Conservation (phyloP, 108 stramenopile species). For the Pseudonitzschia delicatissima region DNA sequence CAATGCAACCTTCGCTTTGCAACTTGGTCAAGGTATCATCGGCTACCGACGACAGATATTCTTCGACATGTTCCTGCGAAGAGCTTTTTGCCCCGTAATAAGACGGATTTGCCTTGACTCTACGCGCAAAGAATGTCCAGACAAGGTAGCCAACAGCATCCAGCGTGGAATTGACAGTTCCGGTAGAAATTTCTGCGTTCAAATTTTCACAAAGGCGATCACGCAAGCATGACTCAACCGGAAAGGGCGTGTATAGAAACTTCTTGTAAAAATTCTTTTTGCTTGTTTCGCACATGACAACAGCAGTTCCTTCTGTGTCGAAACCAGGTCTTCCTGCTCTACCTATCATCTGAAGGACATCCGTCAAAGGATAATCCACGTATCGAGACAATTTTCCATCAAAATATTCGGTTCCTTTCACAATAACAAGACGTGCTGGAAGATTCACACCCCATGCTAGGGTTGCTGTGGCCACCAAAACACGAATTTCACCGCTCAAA, state of each 20-base stretch:
- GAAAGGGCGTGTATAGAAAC: slow-evolving; percentile 98
- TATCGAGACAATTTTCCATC: slow-evolving; percentile 93
- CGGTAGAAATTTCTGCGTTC: slow-evolving; percentile 93
- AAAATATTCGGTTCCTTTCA: slow-evolving; percentile 98
- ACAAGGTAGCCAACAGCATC: slow-evolving; percentile 92
- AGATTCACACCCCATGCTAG: slow-evolving; percentile 92
- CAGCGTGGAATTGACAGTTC: slow-evolving; percentile 65
- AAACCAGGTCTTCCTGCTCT: slow-evolving; percentile 95
- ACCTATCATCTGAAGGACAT: slow-evolving; percentile 99
- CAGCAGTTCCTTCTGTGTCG: slow-evolving; percentile 89
- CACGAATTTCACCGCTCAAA: slow-evolving; percentile 87
- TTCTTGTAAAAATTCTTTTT: slow-evolving; percentile 98
- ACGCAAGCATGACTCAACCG: slow-evolving; percentile 94
- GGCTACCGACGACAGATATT: slow-evolving; percentile 60
- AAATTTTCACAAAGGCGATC: slow-evolving; percentile 89
- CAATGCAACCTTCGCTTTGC: slow-evolving; percentile 73
- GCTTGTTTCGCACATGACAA: slow-evolving; percentile 90
- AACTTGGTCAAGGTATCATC: slow-evolving; percentile 62
- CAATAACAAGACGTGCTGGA: slow-evolving; percentile 61
- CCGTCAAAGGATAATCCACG: slow-evolving; percentile 98
- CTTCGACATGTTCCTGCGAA: slow-evolving; percentile 62
- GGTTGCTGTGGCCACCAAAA: slow-evolving; percentile 86
- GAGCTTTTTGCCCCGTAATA: slow-evolving; percentile 84
- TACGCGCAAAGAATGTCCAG: slow-evolving; percentile 97
- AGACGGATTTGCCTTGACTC: slow-evolving; percentile 92